Evolutionary conservation across 805 yeast genomes (phyloP).

Genomic region (Saturnispora saitoi): DNA sequence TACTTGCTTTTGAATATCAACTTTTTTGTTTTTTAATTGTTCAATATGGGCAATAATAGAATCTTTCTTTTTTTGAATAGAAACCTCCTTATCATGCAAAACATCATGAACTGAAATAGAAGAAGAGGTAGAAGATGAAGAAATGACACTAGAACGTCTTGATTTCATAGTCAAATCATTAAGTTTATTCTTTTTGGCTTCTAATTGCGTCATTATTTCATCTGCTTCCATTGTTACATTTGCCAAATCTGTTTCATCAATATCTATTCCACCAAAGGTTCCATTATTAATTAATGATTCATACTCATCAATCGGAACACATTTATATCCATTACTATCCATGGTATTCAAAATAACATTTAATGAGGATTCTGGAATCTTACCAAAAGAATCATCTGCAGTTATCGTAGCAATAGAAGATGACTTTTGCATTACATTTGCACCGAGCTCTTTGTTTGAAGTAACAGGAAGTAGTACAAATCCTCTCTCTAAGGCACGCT

Average conservation of each 20-base stretch:
- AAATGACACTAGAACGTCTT: constrained; percentile 5
- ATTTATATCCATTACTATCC: constrained; percentile 20
- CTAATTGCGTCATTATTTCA: constrained; percentile 11
- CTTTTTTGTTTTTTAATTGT: background rate
- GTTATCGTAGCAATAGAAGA: constrained; percentile 11
- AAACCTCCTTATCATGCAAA: constrained; percentile 4
- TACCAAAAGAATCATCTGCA: constrained; percentile 2
- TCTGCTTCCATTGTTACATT: constrained; percentile 11
- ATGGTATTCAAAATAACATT: constrained; percentile 20
- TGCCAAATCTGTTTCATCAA: constrained; percentile 4
- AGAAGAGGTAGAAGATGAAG: constrained; percentile 9
- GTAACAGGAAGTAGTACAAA: constrained; percentile 7
- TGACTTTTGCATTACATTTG: constrained; percentile 1
- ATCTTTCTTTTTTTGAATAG: constrained; percentile 1
- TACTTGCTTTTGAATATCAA: constrained; percentile 6
- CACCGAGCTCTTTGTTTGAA: background rate
- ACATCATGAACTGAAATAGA: constrained; percentile 12
- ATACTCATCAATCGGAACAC: constrained; percentile 19
- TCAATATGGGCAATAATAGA: background rate
- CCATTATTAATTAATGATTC: constrained; percentile 10
- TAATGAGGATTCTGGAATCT: constrained; percentile 19
- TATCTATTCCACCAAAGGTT: background rate
- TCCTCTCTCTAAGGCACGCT: constrained; percentile 1
- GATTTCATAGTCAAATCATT: constrained; percentile 10
- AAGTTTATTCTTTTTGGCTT: constrained; percentile 8